Percentiles rank a stretch among this genome's conserved stretches.
Conservation (phyloP, 1,139 yeast genomes). For the Kluyveromyces sp. region DNA sequence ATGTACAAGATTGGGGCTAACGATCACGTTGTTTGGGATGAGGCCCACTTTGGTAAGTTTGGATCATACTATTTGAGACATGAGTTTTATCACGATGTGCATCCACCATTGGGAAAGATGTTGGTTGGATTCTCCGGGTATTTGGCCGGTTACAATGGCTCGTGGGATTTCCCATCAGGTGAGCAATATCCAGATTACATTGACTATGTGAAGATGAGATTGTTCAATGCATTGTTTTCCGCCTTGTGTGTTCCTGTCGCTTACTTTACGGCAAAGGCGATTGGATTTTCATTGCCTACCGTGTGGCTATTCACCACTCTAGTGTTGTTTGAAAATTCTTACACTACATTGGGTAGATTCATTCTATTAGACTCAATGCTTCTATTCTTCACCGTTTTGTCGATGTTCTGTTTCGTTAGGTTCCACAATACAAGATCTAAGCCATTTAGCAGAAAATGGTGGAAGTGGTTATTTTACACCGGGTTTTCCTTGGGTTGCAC, state of each 20-base stretch:
- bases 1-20: slow-evolving; percentile 66
- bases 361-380: slow-evolving; percentile 95
- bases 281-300: slow-evolving; percentile 72
- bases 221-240: slow-evolving; percentile 86
- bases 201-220: slow-evolving; percentile 85
- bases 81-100: slow-evolving; percentile 70
- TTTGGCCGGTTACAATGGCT: slow-evolving; percentile 90
- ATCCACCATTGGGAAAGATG: slow-evolving; percentile 85
- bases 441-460: slow-evolving; percentile 78
- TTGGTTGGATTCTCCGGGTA: slow-evolving; percentile 91
- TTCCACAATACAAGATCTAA: slow-evolving; percentile 65
- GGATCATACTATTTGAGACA: slow-evolving; percentile 56
- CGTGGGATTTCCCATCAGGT: slow-evolving; percentile 92
- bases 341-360: slow-evolving; percentile 84
- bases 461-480: slow-evolving; percentile 82
- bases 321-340: slow-evolving; percentile 81
- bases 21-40: slow-evolving; percentile 85
- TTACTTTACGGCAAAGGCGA: slow-evolving; percentile 80
- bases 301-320: slow-evolving; percentile 84
- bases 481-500: slow-evolving; percentile 71
- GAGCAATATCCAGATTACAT: slow-evolving; percentile 75
- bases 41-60: slow-evolving; percentile 70
- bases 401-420: slow-evolving; percentile 67
- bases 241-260: slow-evolving; percentile 90
- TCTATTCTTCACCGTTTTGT: slow-evolving; percentile 80